Conservation (phyloP, 139 green algal genomes). For the Diplosphaera chodatii region DNA sequence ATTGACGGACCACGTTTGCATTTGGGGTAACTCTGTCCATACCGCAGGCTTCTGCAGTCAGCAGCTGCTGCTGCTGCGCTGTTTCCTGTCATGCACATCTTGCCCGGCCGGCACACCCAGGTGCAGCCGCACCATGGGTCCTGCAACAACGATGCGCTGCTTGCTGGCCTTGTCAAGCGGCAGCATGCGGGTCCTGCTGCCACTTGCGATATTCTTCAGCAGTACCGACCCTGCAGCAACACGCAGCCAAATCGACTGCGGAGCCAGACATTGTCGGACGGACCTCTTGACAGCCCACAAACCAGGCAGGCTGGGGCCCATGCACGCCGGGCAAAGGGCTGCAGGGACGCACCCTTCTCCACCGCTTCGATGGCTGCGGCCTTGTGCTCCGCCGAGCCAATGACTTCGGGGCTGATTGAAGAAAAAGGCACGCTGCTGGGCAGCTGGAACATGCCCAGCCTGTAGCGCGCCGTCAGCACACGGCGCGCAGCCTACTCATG, state of each 20-base stretch:
- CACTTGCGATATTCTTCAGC: constrained; percentile 20
- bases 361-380: constrained; percentile 16
- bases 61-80: too few relatives aligned
- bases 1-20: too few relatives aligned
- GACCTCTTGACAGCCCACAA: too few relatives aligned
- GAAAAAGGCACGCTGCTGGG: constrained; percentile 10
- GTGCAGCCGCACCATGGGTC: background rate
- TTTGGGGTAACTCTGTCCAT: too few relatives aligned
- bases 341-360: constrained; percentile 14
- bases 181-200: background rate
- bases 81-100: too few relatives aligned
- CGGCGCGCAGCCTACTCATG: constrained; percentile 5
- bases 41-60: too few relatives aligned
- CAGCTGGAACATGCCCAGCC: constrained; percentile 28
- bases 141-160: background rate
- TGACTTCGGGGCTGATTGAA: constrained; percentile 7
- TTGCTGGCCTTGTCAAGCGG: constrained; percentile 1
- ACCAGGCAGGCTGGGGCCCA: too few relatives aligned
- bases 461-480: constrained; percentile 15
- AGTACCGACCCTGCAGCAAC: constrained; percentile 27
- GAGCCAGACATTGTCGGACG: too few relatives aligned
- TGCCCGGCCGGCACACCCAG: too few relatives aligned
- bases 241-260: too few relatives aligned
- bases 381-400: constrained; percentile 8
- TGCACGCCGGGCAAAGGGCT: too few relatives aligned